Base-by-base conservation (phyloP, 345 rosid genomes). In the Moringa oleifera region DNA sequence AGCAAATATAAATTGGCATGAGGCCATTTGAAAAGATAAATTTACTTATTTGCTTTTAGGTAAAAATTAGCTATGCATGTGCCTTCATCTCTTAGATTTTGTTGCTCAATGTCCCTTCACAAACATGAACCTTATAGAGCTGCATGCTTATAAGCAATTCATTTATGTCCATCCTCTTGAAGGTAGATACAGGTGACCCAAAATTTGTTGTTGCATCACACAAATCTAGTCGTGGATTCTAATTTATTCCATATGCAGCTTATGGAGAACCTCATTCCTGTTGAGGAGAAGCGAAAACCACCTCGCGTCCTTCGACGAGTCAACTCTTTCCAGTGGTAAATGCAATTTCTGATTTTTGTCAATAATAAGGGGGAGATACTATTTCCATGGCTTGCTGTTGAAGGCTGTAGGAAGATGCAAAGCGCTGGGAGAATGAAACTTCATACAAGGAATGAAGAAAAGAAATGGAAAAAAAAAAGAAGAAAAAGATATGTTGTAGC, bases 191-290 rank as follows among this genome's bases (percentile, higher is more conserved):
- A 4, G 15, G n/a, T 6, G 25, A n/a, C 11, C 37, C 11, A 5
- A 28, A 47, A 0, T 19, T 47, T 59, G 50, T 33, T 4, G 11
- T 5, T 33, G 37, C 37, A 33, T 33, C n/a, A 11, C 37, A 5
- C 23, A 28, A 20, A 41, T 37, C 59, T 56, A 28, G 41, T 50
- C n/a, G n/a, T n/a, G n/a, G n/a, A n/a, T 57, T 23, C n/a, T 25
- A 51, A 20, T 70, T 57, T 7, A 2, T 53, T 23, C 20, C 21
- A 61, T 52, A 49, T 72, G 63, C 76, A 81, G 86, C 66, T 81
- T 25, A 72, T 79, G 83, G 68, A 76, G 66, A 81, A 75, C 59
- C 57, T 81, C n/a, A 67, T 78, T n/a, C 85, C 81, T 6, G 81
- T 76, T n/a, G 77, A 51, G 16, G 81, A 79, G 72, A 69, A 63